Evolutionary conservation across 2,329 filamentous ascomycete genomes (phyloP), one percentile per base, ranked within the genome.

Genomic region (Lecanicillium sp.): DNA sequence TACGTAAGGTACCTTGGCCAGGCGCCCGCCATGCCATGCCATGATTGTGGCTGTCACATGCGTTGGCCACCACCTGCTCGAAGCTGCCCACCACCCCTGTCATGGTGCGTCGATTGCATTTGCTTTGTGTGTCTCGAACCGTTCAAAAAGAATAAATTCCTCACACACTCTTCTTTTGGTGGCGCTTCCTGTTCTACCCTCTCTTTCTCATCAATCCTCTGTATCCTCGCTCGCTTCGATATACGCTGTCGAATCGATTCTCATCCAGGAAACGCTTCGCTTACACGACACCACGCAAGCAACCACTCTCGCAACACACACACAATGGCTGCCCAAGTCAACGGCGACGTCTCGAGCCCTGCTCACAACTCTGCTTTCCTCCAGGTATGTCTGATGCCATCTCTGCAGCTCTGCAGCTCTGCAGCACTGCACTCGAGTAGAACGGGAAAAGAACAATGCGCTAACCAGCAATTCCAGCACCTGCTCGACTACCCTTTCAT

Each of bases 401-500:
- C 19, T 8, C 29, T 30, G 9, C 11, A 8, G 13, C 25, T 8
- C 25, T 27, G 25, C 7, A 13, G 8, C 7, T 13, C 7, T 43
- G 11, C n/a, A 17, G 12, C 6, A 10, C 36, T 9, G 1, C 29
- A 18, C n/a, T 17, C 13, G 17, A 13, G 15, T 25, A 14, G 13
- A n/a, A 27, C 17, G n/a, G 13, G 10, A 17, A 29, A 11, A 18
- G 15, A 17, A 7, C n/a, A 17, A 12, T n/a, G n/a, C n/a, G 28
- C 17, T 34, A 35, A 38, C 34, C 22, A n/a, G 6, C 28, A 20
- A 17, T 33, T 27, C 29, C 51, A 94, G 87, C 89, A 96, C 59
- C 73, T 96, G 46, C 72, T 80, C 51, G 82, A 81, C 49, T 95
- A 94, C 65, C 90, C 90, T 29, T 64, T 94, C 49, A 76, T 96